A percentile compares a stretch with the other conserved stretches of the same genome.
phyloP scores from a whole-genome alignment of 2,329 filamentous ascomycete species.

The Colletotrichum sp. region DNA sequence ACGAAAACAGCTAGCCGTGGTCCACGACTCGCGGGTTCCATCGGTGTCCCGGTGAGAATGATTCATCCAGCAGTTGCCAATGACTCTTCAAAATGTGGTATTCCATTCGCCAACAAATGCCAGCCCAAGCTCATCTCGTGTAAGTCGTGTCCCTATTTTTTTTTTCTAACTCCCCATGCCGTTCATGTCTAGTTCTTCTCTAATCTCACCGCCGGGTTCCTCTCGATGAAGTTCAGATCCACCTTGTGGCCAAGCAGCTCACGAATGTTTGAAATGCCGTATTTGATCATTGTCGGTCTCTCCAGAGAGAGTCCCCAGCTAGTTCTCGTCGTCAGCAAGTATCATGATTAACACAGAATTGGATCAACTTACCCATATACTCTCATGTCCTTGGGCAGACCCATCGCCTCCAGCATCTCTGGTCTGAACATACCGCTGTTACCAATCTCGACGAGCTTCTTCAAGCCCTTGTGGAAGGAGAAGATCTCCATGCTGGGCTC shows the following conservation, averaged over 20 bases:
- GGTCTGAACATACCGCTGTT: constrained; percentile 99
- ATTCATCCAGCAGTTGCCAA: background rate
- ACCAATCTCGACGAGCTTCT: constrained; percentile 95
- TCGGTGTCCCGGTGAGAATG: background rate
- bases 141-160: constrained; percentile 11
- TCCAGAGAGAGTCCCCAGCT: constrained; percentile 79
- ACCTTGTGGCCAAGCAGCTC: constrained; percentile 95
- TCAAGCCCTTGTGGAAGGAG: constrained; percentile 86
- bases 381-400: constrained; percentile 86
- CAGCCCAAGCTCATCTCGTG: constrained; percentile 15
- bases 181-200: constrained; percentile 72
- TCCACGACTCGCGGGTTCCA: background rate
- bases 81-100: constrained; percentile 13
- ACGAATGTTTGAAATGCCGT: constrained; percentile 85
- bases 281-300: constrained; percentile 98
- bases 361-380: constrained; percentile 72
- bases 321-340: background rate
- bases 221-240: constrained; percentile 90
- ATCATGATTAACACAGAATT: background rate
- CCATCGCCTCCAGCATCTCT: constrained; percentile 96
- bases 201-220: constrained; percentile 87
- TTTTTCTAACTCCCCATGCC: background rate
- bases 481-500: constrained; percentile 99
- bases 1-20: background rate
- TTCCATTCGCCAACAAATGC: constrained; percentile 21